Evolutionary conservation across 192 early-diverging fungal genomes (phyloP), one percentile per base, ranked within the genome.

Genomic region (Dissophora ornata): DNA sequence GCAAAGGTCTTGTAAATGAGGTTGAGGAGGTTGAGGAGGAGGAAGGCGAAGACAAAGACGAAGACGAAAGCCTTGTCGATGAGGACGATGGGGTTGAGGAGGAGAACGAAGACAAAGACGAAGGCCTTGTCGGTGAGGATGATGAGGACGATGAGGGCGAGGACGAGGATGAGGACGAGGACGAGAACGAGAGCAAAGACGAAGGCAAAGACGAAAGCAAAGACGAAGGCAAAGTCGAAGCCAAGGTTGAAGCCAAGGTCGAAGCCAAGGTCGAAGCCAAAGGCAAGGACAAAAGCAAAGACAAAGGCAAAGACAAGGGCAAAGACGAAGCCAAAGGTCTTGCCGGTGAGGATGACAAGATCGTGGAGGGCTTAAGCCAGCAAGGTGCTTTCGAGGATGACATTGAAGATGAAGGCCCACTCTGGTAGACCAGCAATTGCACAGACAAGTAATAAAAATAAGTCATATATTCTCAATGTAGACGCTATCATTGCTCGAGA

Each of bases 81-180:
- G n/a, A 62, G 30, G 13, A 57, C n/a, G 42, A 32, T 15, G 58
- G 45, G 1, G 45, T 9, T 24, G 46, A 58, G 2, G 28, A 32
- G 3, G 44, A 60, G 38, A 16, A 47, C 29, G n/a, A 21, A 15
- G 50, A 53, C 15, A 49, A 64, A 12, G 22, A 40, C 16, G 49
- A 51, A 4, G 57, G n/a, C 6, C 34, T 24, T 13, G n/a, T 21
- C 22, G 62, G 19, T 19, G 61, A 63, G 6, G 49, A 33, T 15
- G 24, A 26, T 16, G 50, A 34, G 15, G 57, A 60, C 32, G 30
- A 40, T 24, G 46, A 62, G 36, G n/a, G n/a, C n/a, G 40, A 42
- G 28, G 22, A 55, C 53, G 47, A 48, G 32, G 46, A 51, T 22
- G 49, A 26, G 49, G 64, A 67, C 12, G 52, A 22, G 4, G 33